A percentile compares a stretch with the other conserved stretches of the same genome.
These are phyloP conservation scores for Centrapalus pauciflorus DNA, from an alignment of 129 eudicot genomes.

Conservation along the genomic window DNA sequence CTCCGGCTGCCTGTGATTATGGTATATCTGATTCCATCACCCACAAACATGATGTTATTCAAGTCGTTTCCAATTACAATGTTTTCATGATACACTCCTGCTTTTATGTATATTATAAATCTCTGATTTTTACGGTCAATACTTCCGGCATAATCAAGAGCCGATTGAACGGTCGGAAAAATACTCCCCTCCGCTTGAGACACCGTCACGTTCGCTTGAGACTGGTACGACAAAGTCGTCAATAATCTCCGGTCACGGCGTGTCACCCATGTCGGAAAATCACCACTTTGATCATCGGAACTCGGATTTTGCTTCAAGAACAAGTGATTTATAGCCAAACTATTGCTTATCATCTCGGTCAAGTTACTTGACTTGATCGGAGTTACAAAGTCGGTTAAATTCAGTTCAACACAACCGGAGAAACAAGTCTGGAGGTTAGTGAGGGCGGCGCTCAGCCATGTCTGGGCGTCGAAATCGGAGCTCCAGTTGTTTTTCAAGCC, in stretches of 20 bases:
- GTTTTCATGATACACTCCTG: slow-evolving; percentile 68
- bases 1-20: slow-evolving; percentile 66
- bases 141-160: slow-evolving; percentile 45
- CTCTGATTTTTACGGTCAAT: slow-evolving; percentile 39
- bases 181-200: slow-evolving; percentile 47
- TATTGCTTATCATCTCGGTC: slow-evolving; percentile 57
- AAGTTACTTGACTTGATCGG: slow-evolving; percentile 52
- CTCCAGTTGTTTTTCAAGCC: slow-evolving; percentile 34
- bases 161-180: slow-evolving; percentile 55
- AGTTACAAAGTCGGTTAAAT: slow-evolving; percentile 38
- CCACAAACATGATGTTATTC: slow-evolving; percentile 67
- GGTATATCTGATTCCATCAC: slow-evolving; percentile 67
- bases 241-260: slow-evolving; percentile 40
- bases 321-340: slow-evolving; percentile 52
- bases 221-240: slow-evolving; percentile 25
- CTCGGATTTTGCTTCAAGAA: slow-evolving; percentile 14
- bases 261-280: slow-evolving; percentile 58
- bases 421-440: slow-evolving; percentile 69
- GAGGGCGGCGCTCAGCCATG: slow-evolving; percentile 78
- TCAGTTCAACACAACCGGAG: slow-evolving; percentile 46
- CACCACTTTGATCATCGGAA: slow-evolving; percentile 10
- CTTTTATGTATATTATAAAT: slow-evolving; percentile 48
- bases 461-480: slow-evolving; percentile 60
- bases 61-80: slow-evolving; percentile 37
- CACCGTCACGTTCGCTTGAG: slow-evolving; percentile 50